Evolutionary conservation across 768 basidiomycete genomes (phyloP), one percentile per base, ranked within the genome.

Genomic region (Coprinopsis marcescibilis): DNA sequence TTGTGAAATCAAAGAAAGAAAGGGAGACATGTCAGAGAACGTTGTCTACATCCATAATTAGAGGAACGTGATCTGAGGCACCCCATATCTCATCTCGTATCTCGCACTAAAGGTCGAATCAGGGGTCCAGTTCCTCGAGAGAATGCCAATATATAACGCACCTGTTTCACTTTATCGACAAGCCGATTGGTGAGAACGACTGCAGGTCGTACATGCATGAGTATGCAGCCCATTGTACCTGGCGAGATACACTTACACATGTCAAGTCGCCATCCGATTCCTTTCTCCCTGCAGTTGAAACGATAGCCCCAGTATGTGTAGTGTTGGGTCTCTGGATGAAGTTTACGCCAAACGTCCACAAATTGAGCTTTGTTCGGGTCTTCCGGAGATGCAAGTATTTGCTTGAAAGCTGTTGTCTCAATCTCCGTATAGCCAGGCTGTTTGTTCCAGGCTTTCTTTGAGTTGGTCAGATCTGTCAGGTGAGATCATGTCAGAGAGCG

Each of bases 281-380:
- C 85, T 57, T 91, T 93, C 45, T 58, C 60, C 21, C 91, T 71
- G 60, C 85, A 87, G 52, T 88, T 80, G 65, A 89, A 89, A 21
- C 86, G 77, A 58, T 88, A 91, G 3, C 84, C 84, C 52, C 85
- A 92, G 60, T 91, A 93, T 0, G 86, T 86, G 62, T 86, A 94
- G 54, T 87, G 82, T n/a, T 65, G 69, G n/a, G 75, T 64, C 13
- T 72, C 66, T 5, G 85, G 86, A 57, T 93, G 80, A 7, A 72
- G 67, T 23, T 76, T 65, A 40, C 91, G 73, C 91, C 91, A 94
- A 30, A 89, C 66, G 54, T 94, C 91, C 35, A 88, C 70, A 44
- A 93, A 85, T 58, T 71, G 72, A 46, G 67, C 63, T 4, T 67
- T 61, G 4, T 66, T 56, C 1, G 62, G 48, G n/a, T 57, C 61